These are phyloP conservation scores for Akanthomyces muscarius DNA, from an alignment of 2,329 filamentous ascomycete species.

Conservation along the genomic window DNA sequence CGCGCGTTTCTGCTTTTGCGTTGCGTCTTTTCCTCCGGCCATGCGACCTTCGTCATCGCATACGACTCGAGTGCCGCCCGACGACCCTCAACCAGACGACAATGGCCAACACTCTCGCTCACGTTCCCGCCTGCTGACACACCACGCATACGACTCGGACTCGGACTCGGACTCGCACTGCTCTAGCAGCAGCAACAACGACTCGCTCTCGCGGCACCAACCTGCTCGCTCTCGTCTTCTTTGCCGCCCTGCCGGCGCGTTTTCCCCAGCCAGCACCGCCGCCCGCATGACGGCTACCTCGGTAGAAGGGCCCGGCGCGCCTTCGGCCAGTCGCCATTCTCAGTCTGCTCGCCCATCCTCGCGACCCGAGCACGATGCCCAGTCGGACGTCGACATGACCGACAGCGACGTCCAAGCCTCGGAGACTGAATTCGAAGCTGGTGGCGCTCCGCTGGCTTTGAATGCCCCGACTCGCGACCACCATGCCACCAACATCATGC, in stretches of 20 bases:
- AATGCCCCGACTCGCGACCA: neutral
- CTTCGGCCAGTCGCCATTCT: neutral
- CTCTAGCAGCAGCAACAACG: neutral
- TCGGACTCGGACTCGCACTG: neutral
- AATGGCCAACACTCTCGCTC: neutral
- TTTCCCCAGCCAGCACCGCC: neutral
- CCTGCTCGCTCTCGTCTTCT: neutral
- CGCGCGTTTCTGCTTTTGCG: neutral
- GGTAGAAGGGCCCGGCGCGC: neutral
- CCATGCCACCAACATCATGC: conserved; percentile 3
- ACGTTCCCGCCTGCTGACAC: neutral
- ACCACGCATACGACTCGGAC: neutral
- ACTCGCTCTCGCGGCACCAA: neutral
- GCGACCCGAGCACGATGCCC: conserved; percentile 18
- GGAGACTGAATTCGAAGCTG: conserved; percentile 18
- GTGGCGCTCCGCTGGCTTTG: conserved; percentile 12
- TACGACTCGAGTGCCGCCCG: neutral
- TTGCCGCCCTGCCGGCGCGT: neutral
- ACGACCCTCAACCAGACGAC: conserved; percentile 8
- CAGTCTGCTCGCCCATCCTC: neutral
- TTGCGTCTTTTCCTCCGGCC: conserved; percentile 22
- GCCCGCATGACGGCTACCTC: conserved; percentile 6
- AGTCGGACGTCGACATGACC: conserved; percentile 20
- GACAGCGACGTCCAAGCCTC: neutral
- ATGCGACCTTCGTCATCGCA: conserved; percentile 20